These are phyloP conservation scores for Colletotrichum sp. DNA, from an alignment of 2,329 filamentous ascomycete genomes.

Conservation along the genomic window DNA sequence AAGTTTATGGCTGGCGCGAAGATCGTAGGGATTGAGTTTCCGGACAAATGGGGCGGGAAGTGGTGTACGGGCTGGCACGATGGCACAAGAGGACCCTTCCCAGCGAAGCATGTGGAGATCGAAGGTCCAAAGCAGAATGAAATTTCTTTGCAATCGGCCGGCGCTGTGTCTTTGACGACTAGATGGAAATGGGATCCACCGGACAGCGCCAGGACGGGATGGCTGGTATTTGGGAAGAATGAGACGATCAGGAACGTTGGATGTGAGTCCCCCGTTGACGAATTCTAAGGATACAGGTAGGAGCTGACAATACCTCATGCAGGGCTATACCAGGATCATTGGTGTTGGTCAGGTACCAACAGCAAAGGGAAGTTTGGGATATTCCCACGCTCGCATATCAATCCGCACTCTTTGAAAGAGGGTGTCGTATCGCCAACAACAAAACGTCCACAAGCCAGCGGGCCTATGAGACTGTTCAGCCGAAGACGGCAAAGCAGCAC, in stretches of 20 bases:
- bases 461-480: conserved; percentile 3
- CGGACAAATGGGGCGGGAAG: conserved; percentile 37
- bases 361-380: conserved; percentile 42
- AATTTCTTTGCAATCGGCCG: conserved; percentile 5
- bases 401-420: conserved; percentile 24
- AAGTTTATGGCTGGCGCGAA: conserved; percentile 39
- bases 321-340: conserved; percentile 40
- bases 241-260: conserved; percentile 56
- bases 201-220: conserved; percentile 11
- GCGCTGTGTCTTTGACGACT: conserved; percentile 23
- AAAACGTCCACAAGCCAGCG: background rate
- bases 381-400: conserved; percentile 43
- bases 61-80: conserved; percentile 41
- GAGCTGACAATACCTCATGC: background rate
- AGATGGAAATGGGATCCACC: conserved; percentile 35
- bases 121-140: conserved; percentile 27
- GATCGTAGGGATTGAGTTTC: conserved; percentile 36
- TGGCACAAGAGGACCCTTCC: conserved; percentile 30
- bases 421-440: background rate
- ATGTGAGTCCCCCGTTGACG: conserved; percentile 14
- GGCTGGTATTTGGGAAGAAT: conserved; percentile 43
- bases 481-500: background rate
- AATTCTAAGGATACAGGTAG: background rate
- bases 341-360: conserved; percentile 46
- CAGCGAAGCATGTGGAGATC: conserved; percentile 30